phyloP scores from a whole-genome alignment of 345 rosid genomes.

The Gossypium turneri region DNA sequence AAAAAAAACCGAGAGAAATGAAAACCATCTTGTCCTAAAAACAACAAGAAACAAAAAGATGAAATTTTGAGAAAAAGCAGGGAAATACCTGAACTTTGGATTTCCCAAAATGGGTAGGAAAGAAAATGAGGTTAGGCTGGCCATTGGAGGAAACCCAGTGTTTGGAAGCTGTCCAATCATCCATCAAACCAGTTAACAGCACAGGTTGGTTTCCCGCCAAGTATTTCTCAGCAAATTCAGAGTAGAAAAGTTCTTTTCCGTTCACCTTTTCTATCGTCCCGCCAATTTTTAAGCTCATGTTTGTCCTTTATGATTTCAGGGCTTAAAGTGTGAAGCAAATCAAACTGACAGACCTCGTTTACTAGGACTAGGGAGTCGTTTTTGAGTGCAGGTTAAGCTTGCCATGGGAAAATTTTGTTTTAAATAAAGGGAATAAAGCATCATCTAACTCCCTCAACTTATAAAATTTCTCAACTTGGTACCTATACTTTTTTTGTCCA shows the following conservation, averaged over 20 bases:
- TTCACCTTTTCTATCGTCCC: slow-evolving; percentile 66
- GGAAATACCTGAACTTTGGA: slow-evolving; percentile 70
- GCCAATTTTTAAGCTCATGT: slow-evolving; percentile 56
- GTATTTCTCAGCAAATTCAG: slow-evolving; percentile 59
- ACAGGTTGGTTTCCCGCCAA: slow-evolving; percentile 71
- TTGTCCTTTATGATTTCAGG: neutral
- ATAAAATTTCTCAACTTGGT: too few species aligned
- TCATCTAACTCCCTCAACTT: too few species aligned
- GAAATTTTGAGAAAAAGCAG: neutral
- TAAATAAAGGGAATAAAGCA: too few species aligned
- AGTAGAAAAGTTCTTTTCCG: slow-evolving; percentile 56
- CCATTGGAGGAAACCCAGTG: slow-evolving; percentile 69
- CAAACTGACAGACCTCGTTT: neutral
- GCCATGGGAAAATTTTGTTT: neutral
- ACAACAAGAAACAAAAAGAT: neutral
- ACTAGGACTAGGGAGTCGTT: neutral
- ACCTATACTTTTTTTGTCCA: too few species aligned
- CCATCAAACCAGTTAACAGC: slow-evolving; percentile 67
- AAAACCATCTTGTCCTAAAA: neutral
- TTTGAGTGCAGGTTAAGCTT: neutral
- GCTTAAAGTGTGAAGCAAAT: neutral
- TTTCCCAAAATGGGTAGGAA: slow-evolving; percentile 60
- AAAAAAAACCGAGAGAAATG: neutral
- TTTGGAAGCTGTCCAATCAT: slow-evolving; percentile 69
- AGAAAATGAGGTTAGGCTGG: slow-evolving; percentile 55